These are phyloP conservation scores for Cornus florida DNA, from an alignment of 148 eudicot species.

Conservation along the genomic window DNA sequence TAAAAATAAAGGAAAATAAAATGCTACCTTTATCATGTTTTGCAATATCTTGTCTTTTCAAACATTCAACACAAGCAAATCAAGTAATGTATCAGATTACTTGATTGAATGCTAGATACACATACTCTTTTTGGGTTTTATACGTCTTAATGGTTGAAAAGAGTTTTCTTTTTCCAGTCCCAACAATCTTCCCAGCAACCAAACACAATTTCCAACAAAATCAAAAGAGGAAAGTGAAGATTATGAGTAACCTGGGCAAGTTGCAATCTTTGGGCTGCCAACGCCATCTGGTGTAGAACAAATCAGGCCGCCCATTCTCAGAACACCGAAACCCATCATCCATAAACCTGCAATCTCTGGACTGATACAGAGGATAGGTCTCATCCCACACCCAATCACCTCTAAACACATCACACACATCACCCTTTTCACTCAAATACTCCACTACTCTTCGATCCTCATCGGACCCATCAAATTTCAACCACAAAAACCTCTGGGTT, in stretches of 20 bases:
- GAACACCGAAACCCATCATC: slow-evolving; percentile 85
- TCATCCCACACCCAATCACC: slow-evolving; percentile 99
- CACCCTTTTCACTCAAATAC: slow-evolving; percentile 34
- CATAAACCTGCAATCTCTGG: slow-evolving; percentile 66
- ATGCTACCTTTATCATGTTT: not conserved
- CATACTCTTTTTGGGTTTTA: not conserved
- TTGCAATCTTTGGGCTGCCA: slow-evolving; percentile 91
- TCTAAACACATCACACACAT: slow-evolving; percentile 69
- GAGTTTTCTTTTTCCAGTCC: not conserved
- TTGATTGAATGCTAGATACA: not conserved
- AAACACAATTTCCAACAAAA: not conserved
- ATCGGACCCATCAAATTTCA: slow-evolving; percentile 25
- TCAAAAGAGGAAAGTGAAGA: not conserved
- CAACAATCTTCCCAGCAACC: slow-evolving; percentile 4
- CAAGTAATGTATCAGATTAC: not conserved
- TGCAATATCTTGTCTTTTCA: not conserved
- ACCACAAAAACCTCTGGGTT: slow-evolving; percentile 43
- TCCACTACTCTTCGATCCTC: slow-evolving; percentile 24
- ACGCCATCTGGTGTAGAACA: slow-evolving; percentile 76
- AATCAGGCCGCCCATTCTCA: slow-evolving; percentile 83
- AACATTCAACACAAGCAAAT: not conserved
- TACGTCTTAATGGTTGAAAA: not conserved
- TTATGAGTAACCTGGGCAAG: slow-evolving; percentile 65
- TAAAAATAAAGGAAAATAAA: not conserved
- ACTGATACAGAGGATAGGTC: slow-evolving; percentile 69